phyloP scores from a whole-genome alignment of 1,284 basidiomycete species.

The Marasmius oreades region DNA sequence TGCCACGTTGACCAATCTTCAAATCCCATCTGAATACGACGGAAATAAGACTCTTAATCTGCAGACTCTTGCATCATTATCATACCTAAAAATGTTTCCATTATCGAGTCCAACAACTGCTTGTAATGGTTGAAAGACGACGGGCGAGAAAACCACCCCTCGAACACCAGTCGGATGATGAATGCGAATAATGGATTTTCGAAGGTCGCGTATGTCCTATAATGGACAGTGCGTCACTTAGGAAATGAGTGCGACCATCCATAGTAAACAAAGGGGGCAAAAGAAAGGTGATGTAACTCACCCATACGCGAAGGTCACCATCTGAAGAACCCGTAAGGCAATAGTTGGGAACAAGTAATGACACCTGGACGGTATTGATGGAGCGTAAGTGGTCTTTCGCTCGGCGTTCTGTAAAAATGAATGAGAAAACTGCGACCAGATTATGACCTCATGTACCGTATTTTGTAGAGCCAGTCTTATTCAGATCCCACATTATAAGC shows the following conservation, averaged over 20 bases:
- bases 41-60: constrained; percentile 1
- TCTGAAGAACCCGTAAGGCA: constrained; percentile 83
- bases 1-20: constrained; percentile 65
- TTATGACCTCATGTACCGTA: constrained; percentile 48
- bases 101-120: constrained; percentile 80
- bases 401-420: constrained; percentile 54
- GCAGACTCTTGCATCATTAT: constrained; percentile 3
- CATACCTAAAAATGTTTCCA: constrained; percentile 58
- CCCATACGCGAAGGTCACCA: constrained; percentile 81
- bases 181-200: constrained; percentile 67
- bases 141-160: constrained; percentile 71
- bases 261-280: not conserved
- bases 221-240: constrained; percentile 4
- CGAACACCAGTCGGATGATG: constrained; percentile 73
- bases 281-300: constrained; percentile 29
- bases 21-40: constrained; percentile 70
- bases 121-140: constrained; percentile 59
- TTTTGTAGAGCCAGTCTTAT: constrained; percentile 63
- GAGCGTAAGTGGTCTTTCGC: constrained; percentile 74
- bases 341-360: constrained; percentile 58
- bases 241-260: constrained; percentile 1
- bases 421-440: constrained; percentile 6
- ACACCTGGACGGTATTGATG: constrained; percentile 70
- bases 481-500: constrained; percentile 81
- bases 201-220: constrained; percentile 74